These are phyloP conservation scores for Solanum hybrid DNA, from an alignment of 305 asterid species.

Conservation along the genomic window DNA sequence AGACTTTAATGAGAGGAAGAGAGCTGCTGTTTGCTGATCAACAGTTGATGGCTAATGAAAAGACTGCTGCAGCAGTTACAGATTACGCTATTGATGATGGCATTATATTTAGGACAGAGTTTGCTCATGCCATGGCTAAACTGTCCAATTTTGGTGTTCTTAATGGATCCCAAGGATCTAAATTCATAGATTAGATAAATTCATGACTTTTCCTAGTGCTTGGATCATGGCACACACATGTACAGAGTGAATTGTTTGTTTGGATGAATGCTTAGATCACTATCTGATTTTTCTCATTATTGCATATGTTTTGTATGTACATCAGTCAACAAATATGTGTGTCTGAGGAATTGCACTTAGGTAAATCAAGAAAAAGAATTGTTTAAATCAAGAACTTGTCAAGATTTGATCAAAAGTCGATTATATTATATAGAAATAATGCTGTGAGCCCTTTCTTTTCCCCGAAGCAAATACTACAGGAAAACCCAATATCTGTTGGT, in stretches of 20 bases:
- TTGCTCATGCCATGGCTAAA: conserved; percentile 15
- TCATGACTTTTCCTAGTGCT: background rate
- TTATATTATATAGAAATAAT: no score
- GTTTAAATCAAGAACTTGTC: no score
- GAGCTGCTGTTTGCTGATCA: conserved; percentile 26
- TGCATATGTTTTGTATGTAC: background rate
- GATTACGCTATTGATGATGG: conserved; percentile 20
- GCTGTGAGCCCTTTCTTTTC: no score
- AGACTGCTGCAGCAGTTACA: conserved; percentile 11
- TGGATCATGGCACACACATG: background rate
- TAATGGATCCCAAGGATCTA: no score
- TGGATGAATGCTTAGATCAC: background rate
- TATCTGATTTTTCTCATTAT: background rate
- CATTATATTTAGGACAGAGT: conserved; percentile 3
- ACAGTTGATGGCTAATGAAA: conserved; percentile 18
- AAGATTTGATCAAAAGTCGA: no score
- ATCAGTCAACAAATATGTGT: background rate
- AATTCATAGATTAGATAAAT: no score
- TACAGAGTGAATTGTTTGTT: background rate
- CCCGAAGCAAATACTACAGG: no score
- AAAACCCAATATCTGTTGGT: no score
- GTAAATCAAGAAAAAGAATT: background rate
- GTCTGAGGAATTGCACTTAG: background rate
- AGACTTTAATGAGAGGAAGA: conserved; percentile 11
- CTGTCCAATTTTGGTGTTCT: no score